phyloP scores from a whole-genome alignment of 805 yeast genomes.

The Candida schatavii region DNA sequence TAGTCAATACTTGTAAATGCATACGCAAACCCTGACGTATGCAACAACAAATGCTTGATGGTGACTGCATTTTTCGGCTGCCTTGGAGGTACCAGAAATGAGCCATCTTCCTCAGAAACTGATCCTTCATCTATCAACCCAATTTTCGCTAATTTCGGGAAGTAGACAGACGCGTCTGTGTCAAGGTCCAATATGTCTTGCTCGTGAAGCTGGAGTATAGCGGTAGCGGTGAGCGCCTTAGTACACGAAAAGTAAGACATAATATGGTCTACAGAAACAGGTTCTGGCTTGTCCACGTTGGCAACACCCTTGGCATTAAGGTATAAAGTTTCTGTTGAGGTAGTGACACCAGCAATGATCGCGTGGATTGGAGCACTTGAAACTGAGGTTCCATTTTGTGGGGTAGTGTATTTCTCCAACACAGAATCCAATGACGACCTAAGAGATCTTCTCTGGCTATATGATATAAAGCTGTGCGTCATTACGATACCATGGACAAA shows the following conservation, averaged over 20 bases:
- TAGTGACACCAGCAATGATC: constrained; percentile 28
- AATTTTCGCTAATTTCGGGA: constrained; percentile 30
- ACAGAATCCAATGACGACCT: background rate
- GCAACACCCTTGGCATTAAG: constrained; percentile 21
- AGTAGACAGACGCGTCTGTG: constrained; percentile 26
- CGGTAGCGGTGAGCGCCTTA: constrained; percentile 35
- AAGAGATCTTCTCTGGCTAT: background rate
- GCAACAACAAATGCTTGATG: constrained; percentile 26
- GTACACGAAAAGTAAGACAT: constrained; percentile 28
- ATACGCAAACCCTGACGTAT: constrained; percentile 36
- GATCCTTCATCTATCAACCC: constrained; percentile 25
- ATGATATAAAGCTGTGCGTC: background rate
- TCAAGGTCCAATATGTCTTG: constrained; percentile 31
- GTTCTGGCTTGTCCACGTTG: constrained; percentile 14
- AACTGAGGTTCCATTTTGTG: background rate
- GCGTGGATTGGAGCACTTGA: constrained; percentile 15
- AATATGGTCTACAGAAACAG: constrained; percentile 15
- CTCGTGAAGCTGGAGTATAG: constrained; percentile 31
- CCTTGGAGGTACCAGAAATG: constrained; percentile 18
- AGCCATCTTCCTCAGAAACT: constrained; percentile 23
- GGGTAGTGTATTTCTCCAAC: background rate
- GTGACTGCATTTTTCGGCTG: constrained; percentile 24
- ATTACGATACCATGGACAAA: too few relatives aligned
- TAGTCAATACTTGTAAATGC: constrained; percentile 31
- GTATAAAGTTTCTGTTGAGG: constrained; percentile 19